A percentile compares a stretch with the other conserved stretches of the same genome.
These are phyloP conservation scores for Fraxinus floribunda DNA, from an alignment of 305 asterid species.

Conservation along the genomic window DNA sequence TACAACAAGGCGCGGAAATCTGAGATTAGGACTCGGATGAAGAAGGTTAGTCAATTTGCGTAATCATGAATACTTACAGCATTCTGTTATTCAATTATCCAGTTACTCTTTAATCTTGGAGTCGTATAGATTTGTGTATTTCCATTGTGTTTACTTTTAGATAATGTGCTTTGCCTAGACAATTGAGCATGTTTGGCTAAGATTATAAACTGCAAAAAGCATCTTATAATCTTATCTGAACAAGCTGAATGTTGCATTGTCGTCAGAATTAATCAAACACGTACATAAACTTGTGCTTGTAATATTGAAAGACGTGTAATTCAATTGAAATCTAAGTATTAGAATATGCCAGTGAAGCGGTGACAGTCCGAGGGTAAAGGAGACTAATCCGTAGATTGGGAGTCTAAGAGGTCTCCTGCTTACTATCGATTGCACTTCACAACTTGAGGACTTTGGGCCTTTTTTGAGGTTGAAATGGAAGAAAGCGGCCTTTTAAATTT, in stretches of 20 bases:
- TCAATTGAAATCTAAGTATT: background rate
- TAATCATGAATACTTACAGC: background rate
- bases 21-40: constrained; percentile 85
- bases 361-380: background rate
- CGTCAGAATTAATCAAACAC: background rate
- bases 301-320: background rate
- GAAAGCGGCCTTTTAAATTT: background rate
- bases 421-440: background rate
- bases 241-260: background rate
- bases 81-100: background rate
- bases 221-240: background rate
- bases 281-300: background rate
- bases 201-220: background rate
- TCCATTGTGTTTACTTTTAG: background rate
- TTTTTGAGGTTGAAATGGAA: background rate
- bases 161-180: background rate
- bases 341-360: background rate
- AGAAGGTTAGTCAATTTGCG: constrained; percentile 47
- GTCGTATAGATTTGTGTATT: background rate
- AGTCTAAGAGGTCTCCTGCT: background rate
- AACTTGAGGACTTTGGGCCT: background rate
- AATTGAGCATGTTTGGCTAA: background rate
- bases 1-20: constrained; percentile 73
- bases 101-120: background rate
- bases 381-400: background rate